Base-by-base conservation (phyloP, 352 stramenopile genomes). In the Phytophthora sojae region DNA sequence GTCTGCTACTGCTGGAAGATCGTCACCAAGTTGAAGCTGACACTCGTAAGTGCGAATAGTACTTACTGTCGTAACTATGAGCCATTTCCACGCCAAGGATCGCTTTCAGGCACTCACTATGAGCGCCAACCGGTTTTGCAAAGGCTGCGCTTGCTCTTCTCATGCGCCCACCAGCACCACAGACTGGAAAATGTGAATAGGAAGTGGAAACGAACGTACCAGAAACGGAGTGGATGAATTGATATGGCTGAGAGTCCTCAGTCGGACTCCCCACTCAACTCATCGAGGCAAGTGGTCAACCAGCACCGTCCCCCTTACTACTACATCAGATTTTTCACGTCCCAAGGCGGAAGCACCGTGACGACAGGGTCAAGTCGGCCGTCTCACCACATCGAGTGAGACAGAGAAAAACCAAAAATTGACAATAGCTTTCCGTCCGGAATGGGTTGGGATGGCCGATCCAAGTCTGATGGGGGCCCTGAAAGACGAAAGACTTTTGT, bases 371-470 rank as follows among this genome's bases (percentile, higher is more conserved):
- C 37, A 45, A 45, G 12, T 45, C 37, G 7, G 0, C 37, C 37
- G 37, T 45, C 37, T 45, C 37, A 55, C 32, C 23, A 47, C 37
- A 15, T 19, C 17, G 44, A 12, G n/a, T 51, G 44, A 19, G 44
- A 51, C 44, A 51, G 7, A 51, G 17, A n/a, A 51, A 12, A 12
- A 1, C 8, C 8, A 25, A 51, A 51, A 51, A 51, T 51, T 21
- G 44, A 23, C n/a, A 23, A 25, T 21, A 7, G 44, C 15, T 23
- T 51, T 21, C n/a, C 9, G 44, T 21, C 44, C 44, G n/a, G 44
- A 51, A 51, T 49, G 44, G 44, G n/a, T 51, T 51, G n/a, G 19
- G 44, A 25, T 11, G 44, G 44, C 23, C 44, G 44, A 51, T 51
- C 44, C 17, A 51, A 25, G 44, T 51, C 17, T 19, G 37, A 45